phyloP scores from a whole-genome alignment of 2,329 filamentous ascomycete genomes.

The Geosmithia putterillii region DNA sequence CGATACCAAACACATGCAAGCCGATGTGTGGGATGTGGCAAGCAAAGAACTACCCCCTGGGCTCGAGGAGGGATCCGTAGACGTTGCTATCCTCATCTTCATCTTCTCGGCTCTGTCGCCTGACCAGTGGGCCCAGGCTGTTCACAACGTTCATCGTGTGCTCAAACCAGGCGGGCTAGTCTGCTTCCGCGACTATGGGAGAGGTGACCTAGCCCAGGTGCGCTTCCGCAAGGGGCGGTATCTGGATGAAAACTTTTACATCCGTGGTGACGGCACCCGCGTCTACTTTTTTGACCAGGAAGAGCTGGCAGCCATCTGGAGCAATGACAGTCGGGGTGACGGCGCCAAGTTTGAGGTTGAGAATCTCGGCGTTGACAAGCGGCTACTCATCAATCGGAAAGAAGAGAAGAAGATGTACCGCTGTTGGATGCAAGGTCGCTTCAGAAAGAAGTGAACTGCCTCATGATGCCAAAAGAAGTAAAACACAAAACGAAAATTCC shows the following conservation, averaged over 20 bases:
- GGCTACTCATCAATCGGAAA: slow-evolving; percentile 85
- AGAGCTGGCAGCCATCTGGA: slow-evolving; percentile 73
- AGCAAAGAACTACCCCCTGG: slow-evolving; percentile 62
- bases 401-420: slow-evolving; percentile 95
- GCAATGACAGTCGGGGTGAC: slow-evolving; percentile 9
- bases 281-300: slow-evolving; percentile 95
- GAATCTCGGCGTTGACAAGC: slow-evolving; percentile 72
- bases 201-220: slow-evolving; percentile 91
- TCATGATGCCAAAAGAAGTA: slow-evolving; percentile 7
- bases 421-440: slow-evolving; percentile 85
- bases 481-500: slow-evolving; percentile 1
- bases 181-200: slow-evolving; percentile 91
- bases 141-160: slow-evolving; percentile 68
- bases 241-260: slow-evolving; percentile 94
- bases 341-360: slow-evolving; percentile 51
- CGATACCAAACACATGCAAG: slow-evolving; percentile 58
- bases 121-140: slow-evolving; percentile 68
- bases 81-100: slow-evolving; percentile 91
- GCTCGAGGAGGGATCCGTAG: slow-evolving; percentile 66
- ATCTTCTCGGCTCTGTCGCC: slow-evolving; percentile 91
- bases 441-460: slow-evolving; percentile 55
- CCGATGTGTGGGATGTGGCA: slow-evolving; percentile 90
- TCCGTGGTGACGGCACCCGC: slow-evolving; percentile 85
- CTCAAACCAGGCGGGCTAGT: slow-evolving; percentile 90
- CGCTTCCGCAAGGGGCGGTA: slow-evolving; percentile 93